phyloP scores from a whole-genome alignment of 2,329 filamentous ascomycete genomes.

The Trichoderma koningiopsis region DNA sequence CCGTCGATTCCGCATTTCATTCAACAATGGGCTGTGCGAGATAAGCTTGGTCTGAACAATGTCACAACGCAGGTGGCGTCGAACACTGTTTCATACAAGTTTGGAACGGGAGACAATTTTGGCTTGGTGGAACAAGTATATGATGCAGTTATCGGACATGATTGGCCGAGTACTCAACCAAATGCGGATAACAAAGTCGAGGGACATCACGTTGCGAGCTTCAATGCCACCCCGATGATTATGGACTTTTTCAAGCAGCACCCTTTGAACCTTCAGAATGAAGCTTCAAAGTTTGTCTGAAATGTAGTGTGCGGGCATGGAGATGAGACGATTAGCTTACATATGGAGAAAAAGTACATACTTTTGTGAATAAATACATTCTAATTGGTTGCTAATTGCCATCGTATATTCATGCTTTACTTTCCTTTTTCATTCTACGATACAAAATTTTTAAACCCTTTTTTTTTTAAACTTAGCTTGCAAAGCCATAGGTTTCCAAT shows the following conservation, averaged over 20 bases:
- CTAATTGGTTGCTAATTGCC: not conserved
- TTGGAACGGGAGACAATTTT: not conserved
- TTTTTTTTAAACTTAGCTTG: not conserved
- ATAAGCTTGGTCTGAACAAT: not conserved
- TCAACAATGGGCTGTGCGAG: conserved; percentile 9
- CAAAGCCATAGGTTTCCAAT: not conserved
- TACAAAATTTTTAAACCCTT: not conserved
- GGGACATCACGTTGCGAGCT: conserved; percentile 9
- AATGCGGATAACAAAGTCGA: not conserved
- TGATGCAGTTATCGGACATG: conserved; percentile 7
- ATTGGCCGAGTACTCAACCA: not conserved
- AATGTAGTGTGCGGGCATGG: not conserved
- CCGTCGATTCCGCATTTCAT: conserved; percentile 16
- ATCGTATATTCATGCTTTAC: not conserved
- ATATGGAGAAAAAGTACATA: not conserved
- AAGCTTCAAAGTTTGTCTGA: not conserved
- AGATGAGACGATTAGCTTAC: not conserved
- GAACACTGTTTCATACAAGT: conserved; percentile 1
- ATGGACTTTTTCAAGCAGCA: not conserved
- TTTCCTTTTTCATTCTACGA: not conserved
- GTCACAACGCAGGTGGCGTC: not conserved
- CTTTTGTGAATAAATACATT: not conserved
- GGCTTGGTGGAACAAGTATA: not conserved
- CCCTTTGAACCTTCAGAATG: not conserved
- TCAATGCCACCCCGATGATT: conserved; percentile 7